These are phyloP conservation scores for Neonothopanus nambi DNA, from an alignment of 1,284 basidiomycete genomes.

Conservation along the genomic window DNA sequence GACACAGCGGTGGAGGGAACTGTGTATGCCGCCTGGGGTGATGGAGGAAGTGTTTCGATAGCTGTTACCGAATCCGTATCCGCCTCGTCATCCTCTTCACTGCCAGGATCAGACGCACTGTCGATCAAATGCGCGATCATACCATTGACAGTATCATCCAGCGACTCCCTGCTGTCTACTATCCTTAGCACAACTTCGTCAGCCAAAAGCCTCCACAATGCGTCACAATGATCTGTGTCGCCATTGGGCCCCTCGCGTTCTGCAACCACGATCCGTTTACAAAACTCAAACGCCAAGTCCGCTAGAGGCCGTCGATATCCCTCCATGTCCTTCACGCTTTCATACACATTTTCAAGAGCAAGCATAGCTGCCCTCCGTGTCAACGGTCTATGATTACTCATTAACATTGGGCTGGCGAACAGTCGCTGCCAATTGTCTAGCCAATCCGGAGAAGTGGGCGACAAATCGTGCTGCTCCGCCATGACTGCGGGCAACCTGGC, in stretches of 20 bases:
- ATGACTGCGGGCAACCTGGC: slow-evolving; percentile 57
- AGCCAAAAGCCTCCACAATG: slow-evolving; percentile 62
- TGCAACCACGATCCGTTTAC: slow-evolving; percentile 40
- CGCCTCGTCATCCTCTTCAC: slow-evolving; percentile 4
- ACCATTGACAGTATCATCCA: slow-evolving; percentile 25
- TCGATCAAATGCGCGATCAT: slow-evolving; percentile 36
- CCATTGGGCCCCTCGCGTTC: slow-evolving; percentile 19
- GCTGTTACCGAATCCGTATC: slow-evolving; percentile 22
- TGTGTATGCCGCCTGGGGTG: slow-evolving; percentile 28
- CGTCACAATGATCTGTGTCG: slow-evolving; percentile 42
- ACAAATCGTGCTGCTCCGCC: slow-evolving; percentile 46
- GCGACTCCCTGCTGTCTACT: slow-evolving; percentile 40
- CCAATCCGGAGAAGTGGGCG: slow-evolving; percentile 62
- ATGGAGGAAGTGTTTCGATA: slow-evolving; percentile 34
- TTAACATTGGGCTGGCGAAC: slow-evolving; percentile 49
- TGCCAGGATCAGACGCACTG: slow-evolving; percentile 36
- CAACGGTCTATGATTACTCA: slow-evolving; percentile 45
- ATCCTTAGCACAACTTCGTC: slow-evolving; percentile 58
- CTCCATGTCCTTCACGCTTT: slow-evolving; percentile 67
- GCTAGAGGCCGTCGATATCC: slow-evolving; percentile 62
- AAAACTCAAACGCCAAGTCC: slow-evolving; percentile 56
- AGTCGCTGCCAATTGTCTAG: slow-evolving; percentile 62
- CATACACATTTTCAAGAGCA: slow-evolving; percentile 56
- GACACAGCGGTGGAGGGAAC: slow-evolving; percentile 42
- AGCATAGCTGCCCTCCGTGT: slow-evolving; percentile 59